Evolutionary conservation across 2,329 filamentous ascomycete species (phyloP), one percentile per base, ranked within the genome.

Genomic region (Microdochium paspali): DNA sequence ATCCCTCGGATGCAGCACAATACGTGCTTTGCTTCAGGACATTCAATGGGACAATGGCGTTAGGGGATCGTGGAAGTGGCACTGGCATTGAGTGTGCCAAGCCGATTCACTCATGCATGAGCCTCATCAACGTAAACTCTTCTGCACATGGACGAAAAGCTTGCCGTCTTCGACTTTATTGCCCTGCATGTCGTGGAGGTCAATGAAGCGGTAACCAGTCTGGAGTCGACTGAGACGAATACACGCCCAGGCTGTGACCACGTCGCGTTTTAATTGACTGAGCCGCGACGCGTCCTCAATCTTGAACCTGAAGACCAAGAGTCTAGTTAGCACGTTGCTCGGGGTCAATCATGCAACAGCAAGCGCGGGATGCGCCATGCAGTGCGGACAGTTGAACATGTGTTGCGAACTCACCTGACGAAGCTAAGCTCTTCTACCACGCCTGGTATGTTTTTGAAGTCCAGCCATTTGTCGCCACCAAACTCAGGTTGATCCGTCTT

Each of bases 401-500:
- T n/a, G n/a, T n/a, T n/a, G n/a, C n/a, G 58, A 49, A 24, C 83
- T 71, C 66, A 89, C 85, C 82, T 77, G 26, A 90, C 65, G 59
- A 90, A 90, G 57, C 81, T 85, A 54, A 90, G 70, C 54, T 84
- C 77, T 58, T 86, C 80, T 13, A 85, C 74, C 10, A 88, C 74
- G 45, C 76, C 74, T 46, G 71, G 68, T 43, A 82, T 66, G 28
- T 73, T 71, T 30, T 68, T 65, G 59, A 88, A 90, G 18, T 71
- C 66, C 43, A 89, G 61, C n/a, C 65, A 66, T 48, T 74, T 72
- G 24, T 61, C 54, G 4, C 54, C 51, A 3, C 73, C 74, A 63
- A 85, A 90, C 55, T 82, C 76, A 0, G 85, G 84, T 55, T 85
- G 74, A 42, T 77, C 71, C 0, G 82, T 77, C 58, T 70, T 74